Evolutionary conservation across 2,329 filamentous ascomycete species (phyloP), one percentile per base, ranked within the genome.

Genomic region (Orbilia javanica): DNA sequence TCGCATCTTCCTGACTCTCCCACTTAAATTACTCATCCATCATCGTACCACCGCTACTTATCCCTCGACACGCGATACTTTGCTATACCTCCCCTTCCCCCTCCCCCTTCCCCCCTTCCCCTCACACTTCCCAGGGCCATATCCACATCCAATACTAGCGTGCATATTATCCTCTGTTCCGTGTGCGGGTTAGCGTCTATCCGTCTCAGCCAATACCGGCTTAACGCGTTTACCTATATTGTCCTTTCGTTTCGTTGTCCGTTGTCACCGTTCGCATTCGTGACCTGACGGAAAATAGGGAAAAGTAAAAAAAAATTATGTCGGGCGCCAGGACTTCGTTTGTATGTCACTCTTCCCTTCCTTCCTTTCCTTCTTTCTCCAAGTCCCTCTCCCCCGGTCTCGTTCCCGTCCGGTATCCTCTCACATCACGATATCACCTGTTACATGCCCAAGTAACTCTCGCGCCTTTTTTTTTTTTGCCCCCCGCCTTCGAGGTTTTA

Each of bases 281-380:
- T 44, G 42, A 44, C 20, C 22, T 36, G 22, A 31, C 18, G 15
- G 52, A 55, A 55, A 55, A n/a, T 22, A 25, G 34, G 22, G 11
- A 27, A 60, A 22, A 39, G 53, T 8, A 20, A 42, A 60, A 39
- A 50, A 25, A 13, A 42, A 42, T 22, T 15, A 73, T 73, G 69
- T 73, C 69, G 10, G 42, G 48, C 31, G 63, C 63, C 48, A 73
- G 69, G 48, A 48, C 69, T 66, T 73, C 69, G 34, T 57, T 73
- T 64, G 69, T 73, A 48, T 46, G 69, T 73, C 27, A 13, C 27
- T 70, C 44, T 65, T 20, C 25, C 52, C 11, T 20, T 64, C 39
- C 22, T 22, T 18, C 31, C 20, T 20, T 22, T 64, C 15, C 34
- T 18, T 44, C 27, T 20, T 52, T 18, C 4, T 8, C 27, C 3